Base-by-base conservation (phyloP, 192 early-diverging fungal genomes). In the Neocallimastix lanati region DNA sequence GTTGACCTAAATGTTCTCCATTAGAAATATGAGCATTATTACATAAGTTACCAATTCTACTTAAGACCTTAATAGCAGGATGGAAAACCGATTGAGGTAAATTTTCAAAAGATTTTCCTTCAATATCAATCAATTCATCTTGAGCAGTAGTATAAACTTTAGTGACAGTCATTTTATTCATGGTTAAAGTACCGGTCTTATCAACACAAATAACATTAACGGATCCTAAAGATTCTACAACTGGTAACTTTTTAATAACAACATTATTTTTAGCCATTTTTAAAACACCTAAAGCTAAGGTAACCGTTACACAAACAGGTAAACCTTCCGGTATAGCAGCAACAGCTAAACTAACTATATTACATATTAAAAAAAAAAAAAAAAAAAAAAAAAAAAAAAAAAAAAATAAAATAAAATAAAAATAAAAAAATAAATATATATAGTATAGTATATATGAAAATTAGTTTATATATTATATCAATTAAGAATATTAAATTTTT, bases 261-360 rank as follows among this genome's bases (percentile, higher is more conserved):
- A 94, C 95, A 82, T 94, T 90, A 79, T 94, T 88, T 77, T 91
- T 92, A 2, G 96, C 94, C 95, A 99, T 95, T 28, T 93, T 86
- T 78, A 98, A 88, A 29, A 97, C 96, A 29, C 96, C 96, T 16
- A 96, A 83, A 14, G 96, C 96, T 76, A 99, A 86, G 14, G 97
- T 99, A 16, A 99, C 96, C 0, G 95, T 96, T 9, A 99, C 97
- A 11, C 97, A 96, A 83, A 99, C 95, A 1, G 97, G 97, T 29
- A 99, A 86, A 30, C 97, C 97, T 84, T 98, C 96, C 28, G 97
- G 97, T 80, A 99, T 98, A n/a, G 96, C 95, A 28, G 97, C 97
- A 0, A 99, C 97, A 1, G 96, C 96, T 79, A 99, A 88, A 88
- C 90, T 92, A 28, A 95, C 92, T 90, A 79, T n/a, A n/a, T n/a